phyloP scores from a whole-genome alignment of 352 stramenopile species.

The Phytophthora ohioensis region DNA sequence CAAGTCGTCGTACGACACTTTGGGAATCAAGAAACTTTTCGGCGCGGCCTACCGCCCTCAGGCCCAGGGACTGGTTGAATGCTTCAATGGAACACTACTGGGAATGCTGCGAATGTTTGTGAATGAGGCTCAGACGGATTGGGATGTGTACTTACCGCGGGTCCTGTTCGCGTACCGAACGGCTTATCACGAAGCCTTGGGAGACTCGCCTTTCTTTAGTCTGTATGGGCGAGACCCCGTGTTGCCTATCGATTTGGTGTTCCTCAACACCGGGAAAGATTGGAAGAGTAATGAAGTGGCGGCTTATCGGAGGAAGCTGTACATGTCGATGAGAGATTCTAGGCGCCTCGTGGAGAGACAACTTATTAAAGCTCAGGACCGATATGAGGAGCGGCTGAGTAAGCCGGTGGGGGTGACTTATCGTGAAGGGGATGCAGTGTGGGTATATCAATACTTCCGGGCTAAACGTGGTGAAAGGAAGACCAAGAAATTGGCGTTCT shows the following conservation, averaged over 20 bases:
- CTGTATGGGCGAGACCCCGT: not conserved
- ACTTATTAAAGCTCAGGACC: slow-evolving; percentile 4
- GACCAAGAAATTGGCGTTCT: too few relatives aligned
- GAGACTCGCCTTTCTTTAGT: slow-evolving; percentile 11
- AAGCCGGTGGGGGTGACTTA: not conserved
- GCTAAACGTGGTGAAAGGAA: too few relatives aligned
- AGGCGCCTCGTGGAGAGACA: not conserved
- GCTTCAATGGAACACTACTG: slow-evolving; percentile 5
- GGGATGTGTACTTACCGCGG: slow-evolving; percentile 6
- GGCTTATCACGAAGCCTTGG: slow-evolving; percentile 6
- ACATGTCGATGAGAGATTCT: not conserved
- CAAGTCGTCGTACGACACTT: slow-evolving; percentile 5
- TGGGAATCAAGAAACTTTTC: slow-evolving; percentile 14
- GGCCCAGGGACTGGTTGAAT: slow-evolving; percentile 5
- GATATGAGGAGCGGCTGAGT: not conserved
- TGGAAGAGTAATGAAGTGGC: slow-evolving; percentile 6
- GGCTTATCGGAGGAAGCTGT: not conserved
- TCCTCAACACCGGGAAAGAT: not conserved
- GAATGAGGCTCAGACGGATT: slow-evolving; percentile 9
- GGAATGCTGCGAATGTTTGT: slow-evolving; percentile 13
- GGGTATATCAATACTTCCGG: not conserved
- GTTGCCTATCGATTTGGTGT: not conserved
- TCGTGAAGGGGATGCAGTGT: not conserved
- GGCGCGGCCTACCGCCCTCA: slow-evolving; percentile 9
- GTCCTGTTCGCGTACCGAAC: slow-evolving; percentile 14